Evolutionary conservation across 805 yeast species (phyloP), one percentile per base, ranked within the genome.

Genomic region (Candida lessepsii): DNA sequence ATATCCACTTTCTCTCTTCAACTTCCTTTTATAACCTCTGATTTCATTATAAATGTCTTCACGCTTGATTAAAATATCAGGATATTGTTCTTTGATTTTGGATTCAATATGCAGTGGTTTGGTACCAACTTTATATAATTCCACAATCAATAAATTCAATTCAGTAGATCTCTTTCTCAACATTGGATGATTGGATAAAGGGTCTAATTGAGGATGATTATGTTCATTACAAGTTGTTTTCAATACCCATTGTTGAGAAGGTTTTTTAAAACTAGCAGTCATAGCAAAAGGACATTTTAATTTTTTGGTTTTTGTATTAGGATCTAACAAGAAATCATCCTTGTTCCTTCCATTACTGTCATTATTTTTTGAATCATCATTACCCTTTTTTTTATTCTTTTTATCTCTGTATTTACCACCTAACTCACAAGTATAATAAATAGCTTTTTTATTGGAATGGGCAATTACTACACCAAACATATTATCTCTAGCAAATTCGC

Each of bases 391-490:
- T 30, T 59, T 57, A 13, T 58, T 55, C 43, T 73, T 70, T 52
- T 75, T 75, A 49, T 74, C 78, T 42, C 81, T 61, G 51, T 76
- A 76, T 18, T 73, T 61, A 17, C 81, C 81, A 32, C 81, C 81
- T 32, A 76, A 58, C 53, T 76, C 80, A 54, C 81, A 76, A 8
- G 80, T 76, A 54, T 74, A 76, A 55, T 76, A 76, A 44, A 76
- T 76, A 25, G 81, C 81, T 54, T 76, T 76, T 45, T 67, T 70
- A 54, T 76, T 76, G 25, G 79, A 74, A 57, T 76, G 80, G 19
- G 80, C 78, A 54, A 76, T 76, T 15, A 77, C 81, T 34, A 76
- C 76, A 4, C 80, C 80, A 58, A 76, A 76, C 36, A 78, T 80
- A 50, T 76, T 74, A 50, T 73, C 78, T 34, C 76, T 62, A 15